Evolutionary conservation across 2,329 filamentous ascomycete genomes (phyloP).

Genomic region (Aureobasidium sp.): DNA sequence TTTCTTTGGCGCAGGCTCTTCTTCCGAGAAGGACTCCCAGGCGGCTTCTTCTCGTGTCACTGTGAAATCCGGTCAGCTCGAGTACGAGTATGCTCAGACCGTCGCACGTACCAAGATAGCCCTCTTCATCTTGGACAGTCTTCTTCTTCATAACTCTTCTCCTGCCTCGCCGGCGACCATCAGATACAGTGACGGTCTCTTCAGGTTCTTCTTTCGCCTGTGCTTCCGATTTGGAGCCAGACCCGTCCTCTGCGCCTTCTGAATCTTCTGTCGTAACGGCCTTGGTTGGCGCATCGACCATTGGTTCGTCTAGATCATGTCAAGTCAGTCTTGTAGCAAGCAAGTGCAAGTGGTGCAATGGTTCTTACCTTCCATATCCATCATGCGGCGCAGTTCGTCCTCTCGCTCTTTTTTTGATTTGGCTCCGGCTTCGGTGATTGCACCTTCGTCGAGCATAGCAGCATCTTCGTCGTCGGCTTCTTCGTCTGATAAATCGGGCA

Average conservation of each 20-base stretch:
- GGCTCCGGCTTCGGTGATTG: slow-evolving; percentile 25
- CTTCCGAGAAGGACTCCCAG: slow-evolving; percentile 93
- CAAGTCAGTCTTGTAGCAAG: not conserved
- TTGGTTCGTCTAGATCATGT: slow-evolving; percentile 45
- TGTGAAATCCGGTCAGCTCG: slow-evolving; percentile 32
- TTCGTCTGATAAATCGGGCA: slow-evolving; percentile 39
- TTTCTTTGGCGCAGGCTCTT: slow-evolving; percentile 60
- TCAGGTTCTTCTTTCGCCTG: slow-evolving; percentile 20
- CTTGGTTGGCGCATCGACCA: slow-evolving; percentile 48
- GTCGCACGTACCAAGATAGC: slow-evolving; percentile 66
- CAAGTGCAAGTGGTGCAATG: not conserved
- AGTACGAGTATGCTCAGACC: not conserved
- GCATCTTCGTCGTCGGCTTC: slow-evolving; percentile 49
- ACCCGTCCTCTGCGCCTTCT: slow-evolving; percentile 32
- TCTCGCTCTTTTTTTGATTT: slow-evolving; percentile 55
- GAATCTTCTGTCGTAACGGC: slow-evolving; percentile 33
- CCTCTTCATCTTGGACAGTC: slow-evolving; percentile 78
- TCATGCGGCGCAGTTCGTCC: slow-evolving; percentile 63
- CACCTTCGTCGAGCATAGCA: slow-evolving; percentile 18
- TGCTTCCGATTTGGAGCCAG: not conserved
- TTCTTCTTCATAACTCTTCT: slow-evolving; percentile 82
- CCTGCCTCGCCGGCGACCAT: slow-evolving; percentile 66
- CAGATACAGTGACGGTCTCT: slow-evolving; percentile 47
- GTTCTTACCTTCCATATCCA: slow-evolving; percentile 53
- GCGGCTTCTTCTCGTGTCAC: slow-evolving; percentile 77